Evolutionary conservation across 108 stramenopile species (phyloP).

Genomic region (Cyclostephanos invisitatus): DNA sequence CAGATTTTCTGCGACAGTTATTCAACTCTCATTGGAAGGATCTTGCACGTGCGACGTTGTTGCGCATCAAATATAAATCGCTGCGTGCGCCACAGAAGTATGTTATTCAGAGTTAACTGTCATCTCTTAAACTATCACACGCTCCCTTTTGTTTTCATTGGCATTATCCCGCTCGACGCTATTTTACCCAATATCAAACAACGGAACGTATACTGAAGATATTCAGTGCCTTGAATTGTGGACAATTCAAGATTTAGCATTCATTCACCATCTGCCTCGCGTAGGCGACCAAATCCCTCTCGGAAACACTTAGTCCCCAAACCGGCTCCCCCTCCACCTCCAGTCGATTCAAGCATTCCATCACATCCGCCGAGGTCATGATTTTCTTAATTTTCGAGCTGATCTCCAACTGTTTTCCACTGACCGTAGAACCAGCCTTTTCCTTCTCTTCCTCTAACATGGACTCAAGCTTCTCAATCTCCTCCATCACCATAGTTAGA

Average conservation of each 20-base stretch:
- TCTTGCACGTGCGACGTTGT: constrained; percentile 53
- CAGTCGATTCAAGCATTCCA: constrained; percentile 60
- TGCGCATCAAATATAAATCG: too few species aligned
- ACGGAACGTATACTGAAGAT: background rate
- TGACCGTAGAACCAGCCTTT: constrained; percentile 28
- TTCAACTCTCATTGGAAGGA: constrained; percentile 57
- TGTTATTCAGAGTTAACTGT: too few species aligned
- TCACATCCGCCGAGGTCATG: constrained; percentile 59
- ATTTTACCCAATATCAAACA: too few species aligned
- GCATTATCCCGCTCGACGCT: too few species aligned
- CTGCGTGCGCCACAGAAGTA: too few species aligned
- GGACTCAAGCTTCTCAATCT: constrained; percentile 53
- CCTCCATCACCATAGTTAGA: constrained; percentile 56
- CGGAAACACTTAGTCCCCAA: constrained; percentile 68
- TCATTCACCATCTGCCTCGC: constrained; percentile 71
- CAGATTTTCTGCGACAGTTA: constrained; percentile 50
- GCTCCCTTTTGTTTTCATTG: too few species aligned
- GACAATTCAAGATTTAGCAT: constrained; percentile 35
- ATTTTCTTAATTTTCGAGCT: constrained; percentile 65
- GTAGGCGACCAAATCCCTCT: constrained; percentile 61
- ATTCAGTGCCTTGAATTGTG: background rate
- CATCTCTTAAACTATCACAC: too few species aligned
- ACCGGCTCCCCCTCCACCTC: constrained; percentile 74
- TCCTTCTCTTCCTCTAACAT: constrained; percentile 45
- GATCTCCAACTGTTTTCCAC: constrained; percentile 52